Evolutionary conservation across 306 rosid genomes (phyloP).

Genomic region (Lathyrus oleraceus): DNA sequence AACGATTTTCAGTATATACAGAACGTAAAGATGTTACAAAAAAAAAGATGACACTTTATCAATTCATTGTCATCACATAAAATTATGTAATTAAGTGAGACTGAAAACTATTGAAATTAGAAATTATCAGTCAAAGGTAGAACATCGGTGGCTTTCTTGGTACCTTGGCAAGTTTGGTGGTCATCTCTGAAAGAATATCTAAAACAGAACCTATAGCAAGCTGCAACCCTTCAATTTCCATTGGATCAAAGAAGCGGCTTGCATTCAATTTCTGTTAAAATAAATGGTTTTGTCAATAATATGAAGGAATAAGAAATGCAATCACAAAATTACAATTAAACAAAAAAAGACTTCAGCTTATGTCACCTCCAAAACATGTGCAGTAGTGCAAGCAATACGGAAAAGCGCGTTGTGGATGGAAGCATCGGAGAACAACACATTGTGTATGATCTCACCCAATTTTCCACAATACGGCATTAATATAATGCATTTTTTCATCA

Average conservation of each 20-base stretch:
- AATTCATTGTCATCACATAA: slow-evolving; percentile 12
- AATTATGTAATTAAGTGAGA: slow-evolving; percentile 21
- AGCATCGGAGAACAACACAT: slow-evolving; percentile 72
- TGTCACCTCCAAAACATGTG: slow-evolving; percentile 76
- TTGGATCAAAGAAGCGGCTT: slow-evolving; percentile 70
- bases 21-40: slow-evolving; percentile 22
- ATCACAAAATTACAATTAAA: slow-evolving; percentile 27
- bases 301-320: slow-evolving; percentile 26
- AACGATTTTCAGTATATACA: slow-evolving; percentile 35
- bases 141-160: slow-evolving; percentile 5
- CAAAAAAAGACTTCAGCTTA: slow-evolving; percentile 25
- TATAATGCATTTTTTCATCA: slow-evolving; percentile 69
- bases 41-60: slow-evolving; percentile 29
- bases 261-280: slow-evolving; percentile 61
- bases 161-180: slow-evolving; percentile 80
- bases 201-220: slow-evolving; percentile 68
- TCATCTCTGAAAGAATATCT: slow-evolving; percentile 67
- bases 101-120: slow-evolving; percentile 28
- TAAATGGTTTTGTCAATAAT: slow-evolving; percentile 33
- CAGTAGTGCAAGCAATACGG: slow-evolving; percentile 73
- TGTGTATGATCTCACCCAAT: slow-evolving; percentile 58
- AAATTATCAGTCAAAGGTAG: slow-evolving; percentile 29
- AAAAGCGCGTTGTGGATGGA: slow-evolving; percentile 78
- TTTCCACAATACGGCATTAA: slow-evolving; percentile 52
- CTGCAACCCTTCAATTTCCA: slow-evolving; percentile 86